Evolutionary conservation across 108 stramenopile species (phyloP).

Genomic region (Pseudonitzschia delicatissima): DNA sequence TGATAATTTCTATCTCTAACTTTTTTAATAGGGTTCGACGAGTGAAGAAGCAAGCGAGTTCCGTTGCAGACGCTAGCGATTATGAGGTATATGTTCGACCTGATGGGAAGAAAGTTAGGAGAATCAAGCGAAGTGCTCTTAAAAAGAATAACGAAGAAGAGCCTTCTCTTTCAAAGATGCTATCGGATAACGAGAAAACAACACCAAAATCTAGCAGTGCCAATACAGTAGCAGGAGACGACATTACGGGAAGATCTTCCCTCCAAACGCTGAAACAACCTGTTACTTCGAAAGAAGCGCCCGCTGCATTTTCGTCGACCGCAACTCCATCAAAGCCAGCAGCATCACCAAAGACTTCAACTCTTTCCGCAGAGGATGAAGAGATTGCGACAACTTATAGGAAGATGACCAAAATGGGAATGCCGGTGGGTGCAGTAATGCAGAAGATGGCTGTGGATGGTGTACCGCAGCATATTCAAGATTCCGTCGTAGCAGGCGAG

Average conservation of each 20-base stretch:
- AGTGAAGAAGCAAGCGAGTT: constrained; percentile 15
- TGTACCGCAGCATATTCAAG: constrained; percentile 24
- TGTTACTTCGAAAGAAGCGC: constrained; percentile 5
- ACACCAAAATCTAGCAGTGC: constrained; percentile 1
- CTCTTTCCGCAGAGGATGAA: constrained; percentile 28
- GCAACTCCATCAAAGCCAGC: not conserved
- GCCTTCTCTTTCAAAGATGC: constrained; percentile 2
- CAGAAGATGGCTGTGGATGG: constrained; percentile 30
- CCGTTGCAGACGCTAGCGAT: constrained; percentile 12
- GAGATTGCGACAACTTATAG: constrained; percentile 26
- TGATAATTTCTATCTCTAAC: not conserved
- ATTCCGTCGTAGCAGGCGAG: constrained; percentile 15
- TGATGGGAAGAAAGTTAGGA: constrained; percentile 50
- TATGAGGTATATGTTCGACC: constrained; percentile 43
- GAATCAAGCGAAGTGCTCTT: constrained; percentile 16
- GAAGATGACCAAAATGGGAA: constrained; percentile 41
- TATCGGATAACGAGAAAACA: not conserved
- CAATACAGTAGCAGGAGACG: constrained; percentile 17
- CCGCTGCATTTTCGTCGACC: not conserved
- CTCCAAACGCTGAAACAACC: not conserved
- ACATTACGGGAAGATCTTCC: constrained; percentile 9
- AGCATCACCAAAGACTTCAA: constrained; percentile 1
- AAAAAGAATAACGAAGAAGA: not conserved
- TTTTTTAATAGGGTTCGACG: constrained; percentile 8
- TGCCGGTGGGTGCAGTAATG: constrained; percentile 39